Evolutionary conservation across 2,329 filamentous ascomycete genomes (phyloP).

Genomic region (Beauveria scarabaeidicola): DNA sequence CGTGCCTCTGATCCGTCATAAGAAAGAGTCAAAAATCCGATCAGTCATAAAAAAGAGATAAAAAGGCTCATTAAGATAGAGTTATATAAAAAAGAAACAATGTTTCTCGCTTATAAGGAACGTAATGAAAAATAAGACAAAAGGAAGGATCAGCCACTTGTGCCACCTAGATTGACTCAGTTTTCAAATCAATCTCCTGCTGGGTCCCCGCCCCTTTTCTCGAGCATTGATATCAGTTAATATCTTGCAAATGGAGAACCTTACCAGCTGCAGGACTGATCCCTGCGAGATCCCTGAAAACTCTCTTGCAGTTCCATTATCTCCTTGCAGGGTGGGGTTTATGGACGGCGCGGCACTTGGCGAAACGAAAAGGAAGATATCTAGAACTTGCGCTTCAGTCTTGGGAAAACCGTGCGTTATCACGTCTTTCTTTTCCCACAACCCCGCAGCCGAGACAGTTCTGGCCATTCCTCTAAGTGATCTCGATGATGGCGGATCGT

Average conservation of each 20-base stretch:
- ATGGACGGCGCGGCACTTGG: background rate
- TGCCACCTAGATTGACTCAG: background rate
- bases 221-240: background rate
- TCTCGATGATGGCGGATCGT: too few relatives aligned
- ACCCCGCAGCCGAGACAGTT: too few relatives aligned
- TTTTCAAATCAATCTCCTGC: background rate
- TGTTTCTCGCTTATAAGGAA: background rate
- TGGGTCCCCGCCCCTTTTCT: background rate
- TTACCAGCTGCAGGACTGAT: background rate
- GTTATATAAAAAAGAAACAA: background rate
- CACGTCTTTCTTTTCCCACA: too few relatives aligned
- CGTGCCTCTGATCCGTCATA: too few relatives aligned
- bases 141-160: background rate
- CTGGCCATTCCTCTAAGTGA: too few relatives aligned
- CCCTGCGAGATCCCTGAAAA: background rate
- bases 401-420: background rate
- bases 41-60: background rate
- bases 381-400: background rate
- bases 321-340: too few relatives aligned
- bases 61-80: background rate
- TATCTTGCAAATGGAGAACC: background rate
- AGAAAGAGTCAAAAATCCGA: background rate
- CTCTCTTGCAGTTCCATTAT: background rate
- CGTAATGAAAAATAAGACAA: background rate
- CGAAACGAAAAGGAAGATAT: background rate